These are phyloP conservation scores for Dillenia suffruticosa DNA, from an alignment of 164 flowering plant species.

Conservation along the genomic window DNA sequence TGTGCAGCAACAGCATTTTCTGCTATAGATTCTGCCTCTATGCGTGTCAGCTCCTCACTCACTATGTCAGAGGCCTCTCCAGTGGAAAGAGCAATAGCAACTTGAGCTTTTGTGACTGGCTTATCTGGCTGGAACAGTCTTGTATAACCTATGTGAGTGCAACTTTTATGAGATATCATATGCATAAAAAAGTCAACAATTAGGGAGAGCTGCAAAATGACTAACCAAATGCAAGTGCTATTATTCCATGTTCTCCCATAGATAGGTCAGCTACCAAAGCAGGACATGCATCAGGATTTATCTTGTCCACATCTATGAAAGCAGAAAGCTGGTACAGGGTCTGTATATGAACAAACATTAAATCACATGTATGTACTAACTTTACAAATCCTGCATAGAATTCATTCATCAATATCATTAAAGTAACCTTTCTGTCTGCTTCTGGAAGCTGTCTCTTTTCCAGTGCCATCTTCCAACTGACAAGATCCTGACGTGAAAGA, in stretches of 20 bases:
- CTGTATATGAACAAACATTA: constrained; percentile 32
- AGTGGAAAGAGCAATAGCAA: constrained; percentile 89
- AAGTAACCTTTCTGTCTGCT: constrained; percentile 71
- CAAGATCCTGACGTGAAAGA: constrained; percentile 95
- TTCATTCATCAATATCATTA: neutral
- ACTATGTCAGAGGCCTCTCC: constrained; percentile 89
- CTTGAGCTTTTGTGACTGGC: constrained; percentile 96
- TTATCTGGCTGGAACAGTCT: constrained; percentile 93
- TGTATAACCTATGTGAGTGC: constrained; percentile 59
- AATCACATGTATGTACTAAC: neutral
- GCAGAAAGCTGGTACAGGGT: constrained; percentile 62
- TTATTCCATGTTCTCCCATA: constrained; percentile 80
- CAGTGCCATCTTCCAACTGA: constrained; percentile 94
- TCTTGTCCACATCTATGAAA: constrained; percentile 82
- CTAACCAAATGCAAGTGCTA: constrained; percentile 88
- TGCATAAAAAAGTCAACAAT: neutral
- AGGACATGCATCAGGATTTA: constrained; percentile 93
- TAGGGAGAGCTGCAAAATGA: constrained; percentile 4
- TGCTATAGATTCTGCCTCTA: constrained; percentile 94
- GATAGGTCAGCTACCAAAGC: constrained; percentile 87
- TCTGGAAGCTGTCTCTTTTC: constrained; percentile 80
- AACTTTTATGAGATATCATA: neutral
- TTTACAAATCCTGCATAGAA: neutral
- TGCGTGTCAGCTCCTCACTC: constrained; percentile 91
- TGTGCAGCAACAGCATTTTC: constrained; percentile 92